Evolutionary conservation across 1,284 basidiomycete species (phyloP), one percentile per base, ranked within the genome.

Genomic region (Ganoderma lingzhi): DNA sequence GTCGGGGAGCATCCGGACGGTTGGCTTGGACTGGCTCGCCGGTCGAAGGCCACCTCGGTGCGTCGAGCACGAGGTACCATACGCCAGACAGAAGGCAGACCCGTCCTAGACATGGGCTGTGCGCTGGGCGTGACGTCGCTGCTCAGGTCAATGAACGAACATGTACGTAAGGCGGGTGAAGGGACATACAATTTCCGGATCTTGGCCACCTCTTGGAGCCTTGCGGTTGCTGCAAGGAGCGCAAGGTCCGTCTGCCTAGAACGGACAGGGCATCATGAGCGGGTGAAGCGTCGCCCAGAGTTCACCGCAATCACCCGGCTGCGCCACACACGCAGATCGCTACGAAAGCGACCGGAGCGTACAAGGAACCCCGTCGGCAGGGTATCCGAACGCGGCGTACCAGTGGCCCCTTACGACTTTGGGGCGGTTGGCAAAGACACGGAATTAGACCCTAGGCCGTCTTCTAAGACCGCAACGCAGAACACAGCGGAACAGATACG

Each of bases 141-240:
- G 58, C 37, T 53, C 45, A 62, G 6, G 51, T 64, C 56, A 63
- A 56, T 51, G 63, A 56, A 28, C 41, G 45, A 53, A 37, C n/a
- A 63, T 45, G 30, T 60, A 69, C 70, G 70, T 71, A 68, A 71
- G 68, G 56, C 62, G 30, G 41, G 39, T 28, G 44, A 39, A 48
- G 48, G 42, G 55, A 66, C 64, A 61, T 65, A 65, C 68, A 67
- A 56, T 51, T 48, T 63, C 14, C 67, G 67, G 65, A 69, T 67
- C 70, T 35, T 56, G 35, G 53, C 53, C 53, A 56, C 53, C 53
- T 2, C 60, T 70, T 39, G 8, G 23, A 44, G 59, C 55, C 68
- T 42, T 5, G 56, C 56, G 59, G 55, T 62, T 62, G 37, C n/a
- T 62, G 55, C 37, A 56, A 63, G n/a, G 41, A 59, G 59, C 58